Evolutionary conservation across 805 yeast species (phyloP), one percentile per base, ranked within the genome.

Genomic region (Pichia ethanolica): DNA sequence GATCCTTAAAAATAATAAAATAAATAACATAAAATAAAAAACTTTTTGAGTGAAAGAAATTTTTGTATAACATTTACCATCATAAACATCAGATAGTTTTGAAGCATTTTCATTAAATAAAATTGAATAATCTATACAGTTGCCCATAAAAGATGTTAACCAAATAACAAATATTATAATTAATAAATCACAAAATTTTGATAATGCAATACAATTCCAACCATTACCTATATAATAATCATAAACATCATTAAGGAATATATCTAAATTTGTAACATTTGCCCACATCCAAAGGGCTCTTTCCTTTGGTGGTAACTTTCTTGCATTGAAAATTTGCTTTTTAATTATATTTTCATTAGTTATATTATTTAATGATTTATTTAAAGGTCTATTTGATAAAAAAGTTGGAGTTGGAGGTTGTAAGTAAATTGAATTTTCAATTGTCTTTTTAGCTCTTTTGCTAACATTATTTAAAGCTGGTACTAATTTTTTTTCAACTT

Each of bases 241-340:
- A 66, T 93, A 93, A 10, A 90, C 78, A 57, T 91, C 95, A 47
- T 80, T 81, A 20, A 93, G 71, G 59, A 91, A 93, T 42, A 80
- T 77, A 68, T 93, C 99, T 64, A 93, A 74, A 64, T 93, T 93
- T 56, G 86, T 88, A 27, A 93, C 88, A 60, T 93, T 93, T 1
- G 98, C 96, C 98, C 99, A 93, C 52, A 88, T 76, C 89, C 97
- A 93, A 14, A 86, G 70, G 0, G 98, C 96, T 44, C 89, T 71
- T 61, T 90, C 97, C 51, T 72, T 71, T 1, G 86, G 79, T 45
- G 81, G 78, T 30, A 81, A 60, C 1, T 74, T 70, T 7, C 77
- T 42, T 7, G 55, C 53, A 34, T 47, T 51, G n/a, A 48, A 48
- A 5, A 53, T 13, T 27, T 46, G 43, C 9, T 42, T 45, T 26